phyloP scores from a whole-genome alignment of 2,329 filamentous ascomycete species.

The Rutstroemia sp. region DNA sequence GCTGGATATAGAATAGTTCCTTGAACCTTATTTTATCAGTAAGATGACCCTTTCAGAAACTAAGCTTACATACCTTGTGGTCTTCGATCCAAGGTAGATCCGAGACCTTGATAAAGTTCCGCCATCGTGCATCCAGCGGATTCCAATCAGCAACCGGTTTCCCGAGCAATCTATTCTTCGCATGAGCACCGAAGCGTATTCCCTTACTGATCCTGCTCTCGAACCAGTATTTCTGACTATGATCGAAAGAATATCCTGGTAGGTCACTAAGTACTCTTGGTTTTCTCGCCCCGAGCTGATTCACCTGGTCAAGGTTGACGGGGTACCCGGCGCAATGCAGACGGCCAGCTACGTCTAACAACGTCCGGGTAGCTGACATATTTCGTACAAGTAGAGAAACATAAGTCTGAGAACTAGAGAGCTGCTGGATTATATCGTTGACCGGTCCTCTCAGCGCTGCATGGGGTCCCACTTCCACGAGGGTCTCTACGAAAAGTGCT shows the following conservation, averaged over 20 bases:
- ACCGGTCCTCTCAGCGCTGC: conserved; percentile 27
- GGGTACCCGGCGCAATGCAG: neutral
- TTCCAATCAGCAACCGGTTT: conserved; percentile 16
- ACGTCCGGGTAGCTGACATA: neutral
- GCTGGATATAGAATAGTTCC: conserved; percentile 24
- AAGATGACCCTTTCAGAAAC: neutral
- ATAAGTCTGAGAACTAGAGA: neutral
- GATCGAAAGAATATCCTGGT: conserved; percentile 47
- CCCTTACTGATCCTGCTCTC: conserved; percentile 41
- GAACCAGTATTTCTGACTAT: conserved; percentile 42
- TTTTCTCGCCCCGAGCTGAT: neutral
- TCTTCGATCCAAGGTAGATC: conserved; percentile 24
- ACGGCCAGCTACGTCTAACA: neutral
- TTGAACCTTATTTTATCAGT: neutral
- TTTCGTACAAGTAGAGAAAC: neutral
- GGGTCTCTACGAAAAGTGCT: conserved; percentile 11
- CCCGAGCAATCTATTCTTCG: conserved; percentile 32
- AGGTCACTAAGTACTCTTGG: conserved; percentile 33
- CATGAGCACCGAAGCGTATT: conserved; percentile 37
- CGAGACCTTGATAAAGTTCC: conserved; percentile 21
- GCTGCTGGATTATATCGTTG: conserved; percentile 1
- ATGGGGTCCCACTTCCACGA: conserved; percentile 31
- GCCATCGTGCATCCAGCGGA: conserved; percentile 23
- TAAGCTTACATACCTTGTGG: neutral
- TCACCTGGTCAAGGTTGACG: neutral